Evolutionary conservation across 2,329 filamentous ascomycete species (phyloP).

Genomic region (Clarireedia homoeocarpa): DNA sequence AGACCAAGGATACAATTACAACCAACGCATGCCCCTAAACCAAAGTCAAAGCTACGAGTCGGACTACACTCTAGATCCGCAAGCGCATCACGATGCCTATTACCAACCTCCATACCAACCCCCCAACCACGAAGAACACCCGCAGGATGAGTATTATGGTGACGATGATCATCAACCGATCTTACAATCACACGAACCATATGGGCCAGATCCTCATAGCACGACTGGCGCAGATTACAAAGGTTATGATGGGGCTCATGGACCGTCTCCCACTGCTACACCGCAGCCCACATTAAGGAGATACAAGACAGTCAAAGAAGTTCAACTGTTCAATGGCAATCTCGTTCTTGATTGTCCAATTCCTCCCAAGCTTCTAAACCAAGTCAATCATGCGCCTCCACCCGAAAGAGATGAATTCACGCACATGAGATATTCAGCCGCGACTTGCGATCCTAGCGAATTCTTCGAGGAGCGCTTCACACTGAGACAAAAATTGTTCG

Average conservation of each 20-base stretch:
- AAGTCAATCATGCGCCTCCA: constrained; percentile 88
- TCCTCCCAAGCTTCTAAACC: constrained; percentile 90
- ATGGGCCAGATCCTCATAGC: constrained; percentile 50
- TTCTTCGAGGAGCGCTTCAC: constrained; percentile 86
- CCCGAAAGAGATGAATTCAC: constrained; percentile 94
- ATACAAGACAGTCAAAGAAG: constrained; percentile 98
- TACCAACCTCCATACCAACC: constrained; percentile 78
- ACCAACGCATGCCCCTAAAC: constrained; percentile 38
- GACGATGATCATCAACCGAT: constrained; percentile 70
- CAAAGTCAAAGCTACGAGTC: constrained; percentile 42
- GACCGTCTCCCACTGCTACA: constrained; percentile 38
- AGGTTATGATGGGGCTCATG: constrained; percentile 34
- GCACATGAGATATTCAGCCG: constrained; percentile 96
- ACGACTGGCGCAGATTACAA: constrained; percentile 34
- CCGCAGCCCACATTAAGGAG: constrained; percentile 61
- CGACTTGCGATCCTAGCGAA: constrained; percentile 96
- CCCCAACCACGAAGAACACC: constrained; percentile 24
- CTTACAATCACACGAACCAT: constrained; percentile 45
- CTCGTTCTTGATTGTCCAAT: constrained; percentile 98
- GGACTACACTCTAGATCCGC: constrained; percentile 72
- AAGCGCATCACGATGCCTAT: constrained; percentile 82
- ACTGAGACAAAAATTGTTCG: constrained; percentile 81
- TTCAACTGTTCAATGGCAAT: constrained; percentile 93
- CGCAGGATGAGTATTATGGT: constrained; percentile 30
- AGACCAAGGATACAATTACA: constrained; percentile 47